phyloP scores from a whole-genome alignment of 1,139 yeast genomes.

The Yamadazyma diddensiae region DNA sequence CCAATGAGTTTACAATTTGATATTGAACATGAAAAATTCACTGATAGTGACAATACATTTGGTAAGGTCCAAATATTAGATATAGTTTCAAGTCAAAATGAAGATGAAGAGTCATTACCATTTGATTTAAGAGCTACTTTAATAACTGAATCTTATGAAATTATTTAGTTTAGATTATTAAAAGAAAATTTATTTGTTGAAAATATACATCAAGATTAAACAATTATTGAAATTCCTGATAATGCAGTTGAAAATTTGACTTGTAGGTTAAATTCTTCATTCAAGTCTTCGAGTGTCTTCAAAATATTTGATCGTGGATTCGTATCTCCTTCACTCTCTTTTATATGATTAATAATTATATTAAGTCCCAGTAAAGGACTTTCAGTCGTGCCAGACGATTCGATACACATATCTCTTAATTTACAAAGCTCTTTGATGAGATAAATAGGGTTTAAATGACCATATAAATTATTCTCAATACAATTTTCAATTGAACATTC shows the following conservation, averaged over 20 bases:
- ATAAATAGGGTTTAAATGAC: constrained; percentile 72
- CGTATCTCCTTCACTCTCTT: constrained; percentile 39
- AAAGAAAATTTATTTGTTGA: not conserved
- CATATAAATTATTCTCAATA: constrained; percentile 53
- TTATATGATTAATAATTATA: constrained; percentile 69
- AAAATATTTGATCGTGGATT: constrained; percentile 61
- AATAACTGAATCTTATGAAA: constrained; percentile 61
- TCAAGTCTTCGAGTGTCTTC: constrained; percentile 43
- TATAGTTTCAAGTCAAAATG: constrained; percentile 33
- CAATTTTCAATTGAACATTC: constrained; percentile 68
- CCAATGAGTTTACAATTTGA: constrained; percentile 72
- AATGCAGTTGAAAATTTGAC: constrained; percentile 50
- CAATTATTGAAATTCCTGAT: constrained; percentile 42
- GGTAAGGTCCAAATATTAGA: constrained; percentile 43
- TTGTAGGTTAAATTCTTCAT: constrained; percentile 30
- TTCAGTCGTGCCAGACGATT: constrained; percentile 7
- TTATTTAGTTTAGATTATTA: constrained; percentile 19
- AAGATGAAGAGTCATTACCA: constrained; percentile 53
- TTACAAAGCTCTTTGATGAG: constrained; percentile 53
- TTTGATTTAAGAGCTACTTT: constrained; percentile 67
- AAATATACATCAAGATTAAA: constrained; percentile 5
- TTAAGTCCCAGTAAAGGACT: constrained; percentile 47
- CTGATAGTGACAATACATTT: constrained; percentile 39
- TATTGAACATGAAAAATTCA: constrained; percentile 28
- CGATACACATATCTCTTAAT: constrained; percentile 24